Evolutionary conservation across 2,329 filamentous ascomycete genomes (phyloP).

Genomic region (Colletotrichum kahawae): DNA sequence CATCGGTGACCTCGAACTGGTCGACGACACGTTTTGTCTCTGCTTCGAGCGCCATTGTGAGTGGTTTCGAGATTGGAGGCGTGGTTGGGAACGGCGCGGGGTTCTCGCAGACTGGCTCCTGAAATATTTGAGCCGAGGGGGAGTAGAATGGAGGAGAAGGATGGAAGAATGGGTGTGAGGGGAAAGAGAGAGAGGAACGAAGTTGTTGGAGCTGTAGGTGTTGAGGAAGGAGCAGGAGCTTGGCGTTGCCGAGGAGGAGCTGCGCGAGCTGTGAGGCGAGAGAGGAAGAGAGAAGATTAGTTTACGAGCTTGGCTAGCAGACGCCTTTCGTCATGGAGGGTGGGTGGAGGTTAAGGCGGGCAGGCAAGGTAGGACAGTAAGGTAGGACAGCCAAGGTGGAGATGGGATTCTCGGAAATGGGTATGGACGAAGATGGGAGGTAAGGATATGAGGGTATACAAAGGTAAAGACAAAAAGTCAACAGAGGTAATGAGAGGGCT

Average conservation of each 20-base stretch:
- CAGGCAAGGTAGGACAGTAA: slow-evolving; percentile 23
- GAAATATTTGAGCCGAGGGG: slow-evolving; percentile 43
- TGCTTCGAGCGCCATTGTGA: slow-evolving; percentile 66
- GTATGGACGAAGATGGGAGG: background rate
- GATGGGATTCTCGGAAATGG: background rate
- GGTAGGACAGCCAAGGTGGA: background rate
- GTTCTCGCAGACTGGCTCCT: slow-evolving; percentile 59
- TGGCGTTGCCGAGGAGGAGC: slow-evolving; percentile 56
- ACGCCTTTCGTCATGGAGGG: background rate
- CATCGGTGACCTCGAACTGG: slow-evolving; percentile 84
- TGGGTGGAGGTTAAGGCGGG: slow-evolving; percentile 30
- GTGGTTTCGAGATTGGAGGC: slow-evolving; percentile 58
- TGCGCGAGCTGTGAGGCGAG: slow-evolving; percentile 49
- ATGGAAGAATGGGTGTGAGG: slow-evolving; percentile 30
- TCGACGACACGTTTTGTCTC: slow-evolving; percentile 82
- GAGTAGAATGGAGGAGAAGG: slow-evolving; percentile 40
- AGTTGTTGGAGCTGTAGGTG: slow-evolving; percentile 26
- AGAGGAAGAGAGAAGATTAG: slow-evolving; percentile 24
- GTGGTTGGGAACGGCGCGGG: slow-evolving; percentile 58
- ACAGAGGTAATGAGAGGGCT: background rate
- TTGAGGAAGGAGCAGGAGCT: slow-evolving; percentile 32
- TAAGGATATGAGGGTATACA: background rate
- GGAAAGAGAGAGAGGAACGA: slow-evolving; percentile 29
- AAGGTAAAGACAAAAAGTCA: background rate
- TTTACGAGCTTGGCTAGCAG: slow-evolving; percentile 18